Evolutionary conservation across 2,329 filamentous ascomycete species (phyloP).

Genomic region (Alternaria rosae): DNA sequence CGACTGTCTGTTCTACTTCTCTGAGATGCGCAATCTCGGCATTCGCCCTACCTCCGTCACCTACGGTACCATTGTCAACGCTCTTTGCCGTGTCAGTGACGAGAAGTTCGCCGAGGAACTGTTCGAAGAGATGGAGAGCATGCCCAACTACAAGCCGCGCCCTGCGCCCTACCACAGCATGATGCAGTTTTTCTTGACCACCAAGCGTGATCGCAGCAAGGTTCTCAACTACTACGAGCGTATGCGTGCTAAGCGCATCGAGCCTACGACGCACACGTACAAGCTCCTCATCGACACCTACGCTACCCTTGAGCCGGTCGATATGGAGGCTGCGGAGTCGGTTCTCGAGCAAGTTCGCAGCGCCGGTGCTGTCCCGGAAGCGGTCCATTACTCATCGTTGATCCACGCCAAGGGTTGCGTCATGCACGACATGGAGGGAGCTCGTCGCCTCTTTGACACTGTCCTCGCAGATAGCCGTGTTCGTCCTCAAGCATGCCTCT

Average conservation of each 20-base stretch:
- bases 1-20: conserved; percentile 97
- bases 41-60: conserved; percentile 97
- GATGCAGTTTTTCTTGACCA: conserved; percentile 99
- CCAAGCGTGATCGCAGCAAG: conserved; percentile 94
- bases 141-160: conserved; percentile 98
- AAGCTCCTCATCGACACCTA: conserved; percentile 97
- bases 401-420: conserved; percentile 97
- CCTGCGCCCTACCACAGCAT: conserved; percentile 98
- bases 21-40: conserved; percentile 91
- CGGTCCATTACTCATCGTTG: conserved; percentile 93
- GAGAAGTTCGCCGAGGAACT: conserved; percentile 97
- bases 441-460: conserved; percentile 80
- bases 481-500: conserved; percentile 81
- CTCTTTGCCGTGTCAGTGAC: conserved; percentile 94
- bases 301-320: conserved; percentile 88
- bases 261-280: conserved; percentile 94
- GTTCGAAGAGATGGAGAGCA: conserved; percentile 98
- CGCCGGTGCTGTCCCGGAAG: conserved; percentile 79
- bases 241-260: conserved; percentile 86
- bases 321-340: conserved; percentile 86
- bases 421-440: conserved; percentile 86
- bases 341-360: conserved; percentile 80
- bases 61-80: conserved; percentile 98
- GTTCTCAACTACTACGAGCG: conserved; percentile 94
- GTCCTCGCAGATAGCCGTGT: conserved; percentile 74